Conservation (phyloP, 2,329 filamentous ascomycete genomes). For the Curvularia sp. region DNA sequence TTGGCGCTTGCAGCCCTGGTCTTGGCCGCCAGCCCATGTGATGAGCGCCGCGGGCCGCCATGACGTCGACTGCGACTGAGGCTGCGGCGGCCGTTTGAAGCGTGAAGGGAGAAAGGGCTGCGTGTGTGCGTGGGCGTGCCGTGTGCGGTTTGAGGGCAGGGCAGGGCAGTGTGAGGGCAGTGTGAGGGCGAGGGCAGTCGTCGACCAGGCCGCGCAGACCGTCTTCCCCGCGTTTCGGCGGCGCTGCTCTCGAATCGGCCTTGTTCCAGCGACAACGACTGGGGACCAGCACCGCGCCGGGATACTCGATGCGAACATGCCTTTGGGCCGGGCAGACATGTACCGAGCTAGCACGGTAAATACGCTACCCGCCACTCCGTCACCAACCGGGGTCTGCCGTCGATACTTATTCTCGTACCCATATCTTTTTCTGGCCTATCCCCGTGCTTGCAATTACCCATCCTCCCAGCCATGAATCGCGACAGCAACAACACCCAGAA, state of each 20-base stretch:
- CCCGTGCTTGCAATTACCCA: conserved; percentile 1
- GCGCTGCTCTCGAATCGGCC: not conserved
- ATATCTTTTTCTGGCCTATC: conserved; percentile 11
- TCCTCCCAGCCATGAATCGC: conserved; percentile 52
- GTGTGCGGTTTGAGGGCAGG: not conserved
- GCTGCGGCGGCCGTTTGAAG: conserved; percentile 13
- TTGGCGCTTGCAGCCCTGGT: conserved; percentile 38
- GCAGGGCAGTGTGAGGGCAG: conserved; percentile 2
- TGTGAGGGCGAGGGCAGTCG: not conserved
- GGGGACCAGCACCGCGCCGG: not conserved
- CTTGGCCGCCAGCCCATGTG: conserved; percentile 43
- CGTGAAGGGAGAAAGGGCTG: not conserved
- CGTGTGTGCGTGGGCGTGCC: conserved; percentile 16
- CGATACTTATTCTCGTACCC: not conserved
- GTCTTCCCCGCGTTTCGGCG: conserved; percentile 16
- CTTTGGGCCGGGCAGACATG: conserved; percentile 37
- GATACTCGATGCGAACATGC: conserved; percentile 10
- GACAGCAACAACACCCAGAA: conserved; percentile 51
- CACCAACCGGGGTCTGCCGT: conserved; percentile 41
- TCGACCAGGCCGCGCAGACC: no score
- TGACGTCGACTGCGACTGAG: not conserved
- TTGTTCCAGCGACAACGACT: no score
- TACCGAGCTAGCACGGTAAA: conserved; percentile 36
- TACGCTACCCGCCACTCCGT: conserved; percentile 30
- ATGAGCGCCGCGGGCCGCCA: conserved; percentile 27